phyloP scores from a whole-genome alignment of 2,329 filamentous ascomycete species.

The Myriosclerotinia scirpicola region DNA sequence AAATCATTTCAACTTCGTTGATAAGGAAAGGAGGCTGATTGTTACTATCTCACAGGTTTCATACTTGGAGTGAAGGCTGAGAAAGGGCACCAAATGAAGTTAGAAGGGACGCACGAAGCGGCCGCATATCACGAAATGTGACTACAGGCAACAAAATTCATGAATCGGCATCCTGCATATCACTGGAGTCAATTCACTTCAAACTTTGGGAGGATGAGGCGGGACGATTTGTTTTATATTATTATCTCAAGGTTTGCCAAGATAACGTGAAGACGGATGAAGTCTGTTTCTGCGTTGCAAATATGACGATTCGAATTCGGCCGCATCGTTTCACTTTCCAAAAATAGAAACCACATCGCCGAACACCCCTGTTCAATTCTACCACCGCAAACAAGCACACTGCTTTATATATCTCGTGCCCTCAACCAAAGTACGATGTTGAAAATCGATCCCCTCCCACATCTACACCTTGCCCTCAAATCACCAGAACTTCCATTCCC shows the following conservation, averaged over 20 bases:
- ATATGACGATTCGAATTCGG: not conserved
- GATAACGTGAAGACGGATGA: not conserved
- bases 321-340: not conserved
- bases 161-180: not conserved
- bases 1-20: not conserved
- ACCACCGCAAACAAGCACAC: not conserved
- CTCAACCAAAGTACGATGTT: not conserved
- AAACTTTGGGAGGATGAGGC: not conserved
- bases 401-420: not conserved
- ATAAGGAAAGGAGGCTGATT: not conserved
- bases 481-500: conserved; percentile 9
- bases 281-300: not conserved
- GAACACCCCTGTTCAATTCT: not conserved
- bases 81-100: not conserved
- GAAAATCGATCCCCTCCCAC: not conserved
- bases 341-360: not conserved
- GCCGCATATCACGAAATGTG: not conserved
- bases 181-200: not conserved
- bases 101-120: not conserved
- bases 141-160: not conserved
- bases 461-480: not conserved
- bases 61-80: not conserved
- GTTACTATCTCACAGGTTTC: not conserved
- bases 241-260: not conserved
- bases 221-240: not conserved